These are phyloP conservation scores for Neocucurbitaria cava DNA, from an alignment of 2,329 filamentous ascomycete species.

Conservation along the genomic window DNA sequence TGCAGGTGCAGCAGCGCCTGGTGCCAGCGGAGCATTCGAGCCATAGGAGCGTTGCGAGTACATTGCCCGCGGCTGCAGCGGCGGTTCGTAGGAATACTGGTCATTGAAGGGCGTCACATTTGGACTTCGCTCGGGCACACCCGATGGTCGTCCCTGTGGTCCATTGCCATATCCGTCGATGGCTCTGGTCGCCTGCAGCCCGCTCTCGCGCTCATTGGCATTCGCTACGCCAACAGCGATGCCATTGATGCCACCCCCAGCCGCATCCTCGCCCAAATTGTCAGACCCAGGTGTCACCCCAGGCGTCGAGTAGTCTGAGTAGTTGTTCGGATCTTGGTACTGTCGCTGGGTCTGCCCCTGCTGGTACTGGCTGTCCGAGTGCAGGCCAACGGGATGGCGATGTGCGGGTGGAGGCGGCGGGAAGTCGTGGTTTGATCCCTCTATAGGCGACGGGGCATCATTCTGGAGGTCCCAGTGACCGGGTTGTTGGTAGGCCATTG, in stretches of 20 bases:
- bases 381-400: conserved; percentile 36
- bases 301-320: conserved; percentile 44
- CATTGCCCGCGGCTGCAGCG: conserved; percentile 28
- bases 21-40: conserved; percentile 34
- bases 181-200: conserved; percentile 65
- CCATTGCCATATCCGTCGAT: conserved; percentile 30
- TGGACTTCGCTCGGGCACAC: conserved; percentile 29
- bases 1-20: conserved; percentile 41
- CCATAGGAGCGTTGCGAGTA: conserved; percentile 31
- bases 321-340: conserved; percentile 38
- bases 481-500: conserved; percentile 32
- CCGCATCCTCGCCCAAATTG: conserved; percentile 68
- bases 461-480: conserved; percentile 27
- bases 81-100: conserved; percentile 30
- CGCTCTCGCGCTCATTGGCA: conserved; percentile 65
- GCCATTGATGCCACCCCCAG: conserved; percentile 70
- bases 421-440: conserved; percentile 28
- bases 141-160: conserved; percentile 25
- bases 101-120: conserved; percentile 37
- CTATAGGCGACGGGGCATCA: conserved; percentile 31
- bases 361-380: conserved; percentile 28
- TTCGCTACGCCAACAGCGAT: conserved; percentile 70
- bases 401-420: conserved; percentile 46
- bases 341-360: conserved; percentile 29
- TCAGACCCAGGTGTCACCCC: conserved; percentile 66